Conservation (phyloP, 202 grass and related monocot genomes). For the Musa balbisiana region DNA sequence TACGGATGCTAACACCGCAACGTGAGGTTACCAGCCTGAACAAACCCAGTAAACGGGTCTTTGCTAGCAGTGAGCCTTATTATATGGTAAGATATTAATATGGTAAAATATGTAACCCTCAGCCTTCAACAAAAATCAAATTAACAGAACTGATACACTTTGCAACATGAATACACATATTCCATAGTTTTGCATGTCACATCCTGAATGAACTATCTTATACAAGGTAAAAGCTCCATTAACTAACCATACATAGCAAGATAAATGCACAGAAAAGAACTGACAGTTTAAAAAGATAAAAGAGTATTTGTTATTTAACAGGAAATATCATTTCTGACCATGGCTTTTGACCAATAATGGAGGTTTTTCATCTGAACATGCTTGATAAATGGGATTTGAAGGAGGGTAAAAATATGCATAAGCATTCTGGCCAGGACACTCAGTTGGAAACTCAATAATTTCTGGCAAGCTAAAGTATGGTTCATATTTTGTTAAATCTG, state of each 20-base stretch:
- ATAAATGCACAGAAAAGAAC: background rate
- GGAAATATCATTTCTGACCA: conserved; percentile 39
- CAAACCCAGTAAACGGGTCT: too few relatives aligned
- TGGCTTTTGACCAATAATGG: conserved; percentile 88
- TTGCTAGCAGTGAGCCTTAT: too few relatives aligned
- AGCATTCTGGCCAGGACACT: conserved; percentile 53
- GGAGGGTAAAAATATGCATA: conserved; percentile 95
- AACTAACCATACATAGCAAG: background rate
- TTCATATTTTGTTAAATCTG: conserved; percentile 45
- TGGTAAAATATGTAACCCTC: too few relatives aligned
- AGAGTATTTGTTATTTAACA: conserved; percentile 5
- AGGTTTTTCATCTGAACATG: conserved; percentile 64
- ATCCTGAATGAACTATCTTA: too few relatives aligned
- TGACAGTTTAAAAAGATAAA: background rate
- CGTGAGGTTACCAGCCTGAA: too few relatives aligned
- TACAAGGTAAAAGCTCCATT: too few relatives aligned
- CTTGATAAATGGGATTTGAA: conserved; percentile 53
- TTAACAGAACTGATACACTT: too few relatives aligned
- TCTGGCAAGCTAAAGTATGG: conserved; percentile 65
- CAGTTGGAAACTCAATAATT: conserved; percentile 73
- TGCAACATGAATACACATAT: too few relatives aligned
- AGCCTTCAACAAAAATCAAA: too few relatives aligned
- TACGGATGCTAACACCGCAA: too few relatives aligned
- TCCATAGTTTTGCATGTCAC: too few relatives aligned
- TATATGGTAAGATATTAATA: too few relatives aligned